Percentiles rank a stretch among this genome's conserved stretches.
Conservation (phyloP, 768 basidiomycete species). For the Podaxis rugospora region DNA sequence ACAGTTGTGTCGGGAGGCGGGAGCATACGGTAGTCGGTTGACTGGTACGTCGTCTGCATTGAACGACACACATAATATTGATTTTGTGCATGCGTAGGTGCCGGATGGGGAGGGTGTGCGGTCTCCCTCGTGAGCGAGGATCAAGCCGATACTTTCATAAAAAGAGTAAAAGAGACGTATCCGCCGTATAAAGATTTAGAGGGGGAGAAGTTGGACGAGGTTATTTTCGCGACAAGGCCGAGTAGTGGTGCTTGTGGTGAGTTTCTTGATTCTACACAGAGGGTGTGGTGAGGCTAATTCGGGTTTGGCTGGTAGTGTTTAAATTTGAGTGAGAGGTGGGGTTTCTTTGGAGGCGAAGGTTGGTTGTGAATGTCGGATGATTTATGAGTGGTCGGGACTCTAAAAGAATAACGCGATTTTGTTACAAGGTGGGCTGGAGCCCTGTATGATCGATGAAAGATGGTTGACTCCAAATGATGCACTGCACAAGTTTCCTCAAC, state of each 20-base stretch:
- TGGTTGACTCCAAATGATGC: no score
- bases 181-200: conserved; percentile 57
- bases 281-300: not conserved
- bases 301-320: conserved; percentile 16
- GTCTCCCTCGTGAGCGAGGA: conserved; percentile 73
- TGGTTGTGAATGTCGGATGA: no score
- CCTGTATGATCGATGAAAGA: no score
- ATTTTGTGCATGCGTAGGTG: conserved; percentile 39
- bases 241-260: conserved; percentile 79
- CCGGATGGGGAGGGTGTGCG: conserved; percentile 90
- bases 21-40: conserved; percentile 79
- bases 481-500: no score
- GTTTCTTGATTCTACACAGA: conserved; percentile 22
- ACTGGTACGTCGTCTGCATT: conserved; percentile 48
- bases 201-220: conserved; percentile 55
- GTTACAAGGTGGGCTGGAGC: no score
- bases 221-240: conserved; percentile 80
- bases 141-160: conserved; percentile 60
- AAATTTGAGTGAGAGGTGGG: conserved; percentile 16
- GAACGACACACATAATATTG: not conserved
- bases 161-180: conserved; percentile 55
- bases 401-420: no score
- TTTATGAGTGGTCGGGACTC: no score
- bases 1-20: conserved; percentile 57
- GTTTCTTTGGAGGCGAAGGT: no score